Base-by-base conservation (phyloP, 2,329 filamentous ascomycete species). In the Teratosphaeria nubilosa region DNA sequence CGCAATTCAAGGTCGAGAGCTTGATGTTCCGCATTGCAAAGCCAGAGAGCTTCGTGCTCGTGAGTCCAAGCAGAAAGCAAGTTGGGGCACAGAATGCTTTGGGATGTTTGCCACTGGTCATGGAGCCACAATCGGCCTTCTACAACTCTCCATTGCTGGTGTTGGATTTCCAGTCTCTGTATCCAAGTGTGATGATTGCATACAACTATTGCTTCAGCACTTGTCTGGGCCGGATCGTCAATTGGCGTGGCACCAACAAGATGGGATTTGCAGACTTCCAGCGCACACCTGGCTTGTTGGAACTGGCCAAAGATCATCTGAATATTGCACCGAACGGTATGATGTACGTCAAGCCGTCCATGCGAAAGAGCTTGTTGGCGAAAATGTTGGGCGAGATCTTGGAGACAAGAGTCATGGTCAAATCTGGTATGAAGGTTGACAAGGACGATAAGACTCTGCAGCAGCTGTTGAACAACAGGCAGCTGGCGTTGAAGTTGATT, bases 161-260 rank as follows among this genome's bases (percentile, higher is more conserved):
- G 0, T 79, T 99, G 6, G 94, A 99, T 73, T 99, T 99, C 63
- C 92, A 97, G 69, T 95, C 90, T 60, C 76, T 99, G 53, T 99
- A 99, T 64, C 94, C 94, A 0, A 96, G 91, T 72, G 86, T 97
- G 60, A 96, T 99, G 91, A 97, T 99, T 69, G 94, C 94, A 0
- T 97, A 99, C 77, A 99, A 99, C 68, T 94, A 96, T 70, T 99
- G 94, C 75, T 99, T 99, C 70, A 97, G 94, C 0, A 99, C 94
- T 0, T 99, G 91, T 65, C 79, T 97, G 0, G 94, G 94, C 0
- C 84, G 94, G 31, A 85, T 96, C 45, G 83, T 85, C 30, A 84
- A 85, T 65, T 96, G 92, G 92, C 84, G 90, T n/a, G 91, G 91
- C 2, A 85, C 82, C 31, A 91, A 90, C 76, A 96, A 97, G 74